Percentiles rank a stretch among this genome's conserved stretches.
These are phyloP conservation scores for Trichoderma sp. DNA, from an alignment of 2,329 filamentous ascomycete genomes.

Conservation along the genomic window DNA sequence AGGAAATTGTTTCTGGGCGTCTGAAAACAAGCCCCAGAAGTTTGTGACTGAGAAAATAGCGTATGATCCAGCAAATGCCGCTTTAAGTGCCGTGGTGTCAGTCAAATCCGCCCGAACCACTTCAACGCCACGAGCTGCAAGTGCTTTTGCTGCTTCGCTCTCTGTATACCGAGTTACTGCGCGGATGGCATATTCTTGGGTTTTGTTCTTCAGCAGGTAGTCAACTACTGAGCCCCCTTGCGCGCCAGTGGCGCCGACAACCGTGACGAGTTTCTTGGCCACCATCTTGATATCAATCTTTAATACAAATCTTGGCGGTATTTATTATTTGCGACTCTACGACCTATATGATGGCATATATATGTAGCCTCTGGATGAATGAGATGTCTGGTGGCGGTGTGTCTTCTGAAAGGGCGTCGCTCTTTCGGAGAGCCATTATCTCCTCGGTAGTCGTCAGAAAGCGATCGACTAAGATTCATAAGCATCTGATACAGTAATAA, in stretches of 20 bases:
- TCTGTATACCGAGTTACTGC: slow-evolving; percentile 31
- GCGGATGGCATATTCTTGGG: slow-evolving; percentile 27
- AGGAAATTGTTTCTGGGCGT: not conserved
- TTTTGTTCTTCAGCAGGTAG: slow-evolving; percentile 32
- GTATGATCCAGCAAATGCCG: slow-evolving; percentile 34
- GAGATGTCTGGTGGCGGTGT: not conserved
- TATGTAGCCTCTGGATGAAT: not conserved
- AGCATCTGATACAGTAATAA: not conserved
- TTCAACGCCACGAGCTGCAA: slow-evolving; percentile 29
- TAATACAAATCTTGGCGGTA: not conserved
- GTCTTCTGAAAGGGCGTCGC: not conserved
- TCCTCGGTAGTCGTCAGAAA: not conserved
- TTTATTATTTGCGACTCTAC: no score
- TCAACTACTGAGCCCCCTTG: slow-evolving; percentile 33
- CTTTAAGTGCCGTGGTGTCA: slow-evolving; percentile 25
- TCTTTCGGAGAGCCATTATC: not conserved
- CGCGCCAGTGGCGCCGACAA: slow-evolving; percentile 33
- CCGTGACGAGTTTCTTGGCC: slow-evolving; percentile 30
- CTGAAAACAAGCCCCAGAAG: not conserved
- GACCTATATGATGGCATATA: not conserved
- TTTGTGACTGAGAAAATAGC: slow-evolving; percentile 36
- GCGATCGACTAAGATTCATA: not conserved
- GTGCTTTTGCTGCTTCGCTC: slow-evolving; percentile 29
- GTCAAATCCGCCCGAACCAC: slow-evolving; percentile 32
- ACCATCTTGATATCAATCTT: slow-evolving; percentile 24